A percentile compares a stretch with the other conserved stretches of the same genome.
Conservation (phyloP, 805 yeast genomes). For the Metschnikowia lunata region DNA sequence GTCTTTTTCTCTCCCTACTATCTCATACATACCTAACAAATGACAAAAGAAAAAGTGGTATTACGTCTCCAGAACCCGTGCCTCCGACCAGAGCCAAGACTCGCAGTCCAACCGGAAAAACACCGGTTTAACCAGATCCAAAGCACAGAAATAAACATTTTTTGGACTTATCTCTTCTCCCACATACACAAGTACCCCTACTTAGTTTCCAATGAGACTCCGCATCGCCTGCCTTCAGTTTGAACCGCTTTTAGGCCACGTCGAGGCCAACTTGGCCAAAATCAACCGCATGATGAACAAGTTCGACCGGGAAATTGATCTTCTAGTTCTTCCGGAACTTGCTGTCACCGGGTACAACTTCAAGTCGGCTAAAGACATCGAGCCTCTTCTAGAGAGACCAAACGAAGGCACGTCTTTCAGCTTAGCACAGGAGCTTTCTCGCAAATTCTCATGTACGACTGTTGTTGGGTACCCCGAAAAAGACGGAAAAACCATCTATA, state of each 20-base stretch:
- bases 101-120: no score
- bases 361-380: conserved; percentile 38
- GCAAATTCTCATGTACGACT: conserved; percentile 54
- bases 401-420: conserved; percentile 45
- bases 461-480: conserved; percentile 81
- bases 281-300: conserved; percentile 40
- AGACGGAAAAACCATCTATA: conserved; percentile 43
- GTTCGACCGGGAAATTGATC: conserved; percentile 42
- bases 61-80: no score
- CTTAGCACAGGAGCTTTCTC: conserved; percentile 56
- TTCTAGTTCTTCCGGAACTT: conserved; percentile 78
- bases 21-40: no score
- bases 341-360: conserved; percentile 85
- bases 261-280: conserved; percentile 49
- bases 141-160: no score
- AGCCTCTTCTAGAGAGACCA: conserved; percentile 53
- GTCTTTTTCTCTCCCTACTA: no score
- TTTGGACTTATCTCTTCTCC: neutral
- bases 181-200: neutral
- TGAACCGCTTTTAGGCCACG: conserved; percentile 58
- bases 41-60: no score
- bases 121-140: no score
- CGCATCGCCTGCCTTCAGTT: conserved; percentile 65
- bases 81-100: no score
- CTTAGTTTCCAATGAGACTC: conserved; percentile 37